Base-by-base conservation (phyloP, 2,329 filamentous ascomycete genomes). In the Seiridium unicorne region DNA sequence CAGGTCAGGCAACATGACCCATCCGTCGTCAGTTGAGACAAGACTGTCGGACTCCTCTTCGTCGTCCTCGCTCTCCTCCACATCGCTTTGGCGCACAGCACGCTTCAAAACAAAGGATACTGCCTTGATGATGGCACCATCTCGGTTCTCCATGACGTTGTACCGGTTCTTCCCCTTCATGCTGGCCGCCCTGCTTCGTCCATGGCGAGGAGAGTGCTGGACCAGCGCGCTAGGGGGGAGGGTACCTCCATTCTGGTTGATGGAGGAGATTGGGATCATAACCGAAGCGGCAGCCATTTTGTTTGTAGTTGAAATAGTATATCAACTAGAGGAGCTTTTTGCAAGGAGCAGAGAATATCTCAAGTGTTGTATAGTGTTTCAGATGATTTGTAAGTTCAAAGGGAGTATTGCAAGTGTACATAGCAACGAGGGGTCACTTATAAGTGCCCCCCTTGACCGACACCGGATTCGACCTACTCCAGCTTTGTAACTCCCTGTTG, bases 101-200 rank as follows among this genome's bases (percentile, higher is more conserved):
- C 76, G 71, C 69, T 78, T 79, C 56, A 80, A 64, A 35, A 78
- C 72, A 62, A 76, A 78, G 56, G 69, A 69, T 35, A 80, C 64
- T 31, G 77, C 77, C 68, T 79, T 79, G 63, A 73, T 70, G 55
- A 79, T 69, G 59, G 71, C 69, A 7, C 68, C 68, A 55, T 79
- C 76, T 51, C 74, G 69, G 54, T 79, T 76, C 59, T 78, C 76
- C 11, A 76, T 70, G 35, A 78, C 68, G 60, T 72, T 75, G 69
- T 79, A 79, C 10, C 74, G 72, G 18, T 75, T 66, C 64, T 77
- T 78, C 55, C 70, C 72, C 69, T 74, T 70, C 66, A 78, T 59
- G 67, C 73, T 70, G 73, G 76, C 65, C 62, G 72, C 73, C 51
- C 73, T 62, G 69, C 76, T 78, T 62, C 73, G 72, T 60, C 73